Percentiles rank a stretch among this genome's conserved stretches.
Evolutionary conservation across 2,329 filamentous ascomycete species (phyloP).

Genomic region (Diplodia seriata): DNA sequence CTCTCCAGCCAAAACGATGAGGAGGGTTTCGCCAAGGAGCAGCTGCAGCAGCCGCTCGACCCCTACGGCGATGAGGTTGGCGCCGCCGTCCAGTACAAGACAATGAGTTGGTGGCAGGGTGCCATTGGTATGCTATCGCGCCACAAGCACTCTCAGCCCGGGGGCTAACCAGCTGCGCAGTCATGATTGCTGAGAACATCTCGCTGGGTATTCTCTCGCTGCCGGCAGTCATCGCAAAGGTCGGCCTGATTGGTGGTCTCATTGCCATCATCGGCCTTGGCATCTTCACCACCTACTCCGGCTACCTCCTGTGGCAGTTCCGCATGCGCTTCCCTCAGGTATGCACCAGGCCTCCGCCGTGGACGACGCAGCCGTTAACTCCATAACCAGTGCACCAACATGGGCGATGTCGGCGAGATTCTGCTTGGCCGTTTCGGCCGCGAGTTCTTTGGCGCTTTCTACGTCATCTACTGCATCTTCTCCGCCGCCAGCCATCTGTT

Average conservation of each 20-base stretch:
- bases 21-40: slow-evolving; percentile 11
- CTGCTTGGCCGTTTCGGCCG: slow-evolving; percentile 61
- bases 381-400: slow-evolving; percentile 57
- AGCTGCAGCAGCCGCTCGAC: slow-evolving; percentile 9
- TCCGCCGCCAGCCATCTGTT: slow-evolving; percentile 75
- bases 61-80: slow-evolving; percentile 43
- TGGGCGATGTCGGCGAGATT: slow-evolving; percentile 72
- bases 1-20: slow-evolving; percentile 17
- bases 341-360: slow-evolving; percentile 49
- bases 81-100: slow-evolving; percentile 59
- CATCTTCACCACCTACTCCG: slow-evolving; percentile 66
- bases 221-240: slow-evolving; percentile 54
- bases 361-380: slow-evolving; percentile 70
- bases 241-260: slow-evolving; percentile 56
- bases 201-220: slow-evolving; percentile 58
- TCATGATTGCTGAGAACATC: slow-evolving; percentile 65
- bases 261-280: slow-evolving; percentile 58
- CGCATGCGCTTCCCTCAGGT: slow-evolving; percentile 66
- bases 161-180: slow-evolving; percentile 40
- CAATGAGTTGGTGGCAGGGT: slow-evolving; percentile 53
- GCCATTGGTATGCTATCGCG: slow-evolving; percentile 36
- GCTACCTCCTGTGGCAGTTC: slow-evolving; percentile 67
- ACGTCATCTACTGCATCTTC: slow-evolving; percentile 56
- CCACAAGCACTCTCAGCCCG: slow-evolving; percentile 37
- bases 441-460: slow-evolving; percentile 66